Evolutionary conservation across 768 basidiomycete species (phyloP).

Genomic region (Chiua virens): DNA sequence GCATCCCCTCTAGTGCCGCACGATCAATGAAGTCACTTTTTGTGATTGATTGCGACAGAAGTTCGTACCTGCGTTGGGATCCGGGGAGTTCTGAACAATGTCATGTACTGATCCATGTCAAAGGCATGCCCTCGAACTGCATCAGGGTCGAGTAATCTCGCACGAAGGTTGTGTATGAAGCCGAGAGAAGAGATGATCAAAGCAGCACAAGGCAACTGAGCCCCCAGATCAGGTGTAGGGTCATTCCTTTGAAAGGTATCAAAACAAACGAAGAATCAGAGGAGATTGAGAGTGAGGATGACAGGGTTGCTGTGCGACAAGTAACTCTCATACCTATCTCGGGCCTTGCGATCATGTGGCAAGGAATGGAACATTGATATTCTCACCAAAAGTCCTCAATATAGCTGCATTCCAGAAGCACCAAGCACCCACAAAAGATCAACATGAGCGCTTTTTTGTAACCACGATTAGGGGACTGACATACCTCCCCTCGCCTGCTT

Average conservation of each 20-base stretch:
- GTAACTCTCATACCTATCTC: constrained; percentile 80
- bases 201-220: constrained; percentile 87
- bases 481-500: constrained; percentile 65
- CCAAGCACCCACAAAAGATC: not conserved
- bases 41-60: not conserved
- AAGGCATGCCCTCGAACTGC: constrained; percentile 72
- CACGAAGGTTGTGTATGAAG: constrained; percentile 91
- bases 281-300: constrained; percentile 88
- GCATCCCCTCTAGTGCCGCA: constrained; percentile 65
- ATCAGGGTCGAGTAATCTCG: constrained; percentile 82
- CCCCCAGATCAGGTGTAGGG: constrained; percentile 81
- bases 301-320: constrained; percentile 89
- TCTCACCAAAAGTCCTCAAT: constrained; percentile 95
- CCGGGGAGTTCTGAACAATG: constrained; percentile 87
- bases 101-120: constrained; percentile 93
- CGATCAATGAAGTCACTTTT: not conserved
- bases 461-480: constrained; percentile 13
- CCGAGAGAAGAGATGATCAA: constrained; percentile 87
- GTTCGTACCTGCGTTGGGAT: constrained; percentile 78
- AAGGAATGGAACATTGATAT: not conserved
- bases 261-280: not conserved
- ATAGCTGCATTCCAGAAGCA: constrained; percentile 51
- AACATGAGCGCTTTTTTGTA: not conserved
- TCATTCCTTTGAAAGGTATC: constrained; percentile 68
- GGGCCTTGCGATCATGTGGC: not conserved